Evolutionary conservation across 2,329 filamentous ascomycete genomes (phyloP), one percentile per base, ranked within the genome.

Genomic region (Lecanicillium sp.): DNA sequence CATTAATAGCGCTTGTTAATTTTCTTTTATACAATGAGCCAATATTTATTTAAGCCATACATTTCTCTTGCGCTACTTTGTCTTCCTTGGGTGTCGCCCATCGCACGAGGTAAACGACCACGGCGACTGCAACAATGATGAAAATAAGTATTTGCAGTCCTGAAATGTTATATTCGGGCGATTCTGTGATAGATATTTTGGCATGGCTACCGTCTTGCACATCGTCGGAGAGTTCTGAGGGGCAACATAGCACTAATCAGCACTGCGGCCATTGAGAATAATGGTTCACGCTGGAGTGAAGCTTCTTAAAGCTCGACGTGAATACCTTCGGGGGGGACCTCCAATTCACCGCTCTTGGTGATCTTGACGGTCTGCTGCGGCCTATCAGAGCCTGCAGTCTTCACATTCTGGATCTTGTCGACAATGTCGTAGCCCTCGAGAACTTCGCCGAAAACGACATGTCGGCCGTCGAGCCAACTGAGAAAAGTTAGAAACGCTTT

Each of bases 401-500:
- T 62, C 49, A 72, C 71, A 53, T 81, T 77, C 72, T 92, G 81
- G 54, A 92, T 87, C 71, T 80, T 79, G 57, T 84, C 78, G 49
- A 92, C 75, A 46, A 92, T 61, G 5, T 90, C 84, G 65, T 84
- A 86, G 60, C 87, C 87, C 70, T 92, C 86, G 51, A 92, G 72
- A 49, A 94, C 83, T 67, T 94, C 86, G 59, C 86, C 86, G 60
- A 92, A 92, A 57, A 92, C 86, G 55, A 92, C 87, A 68, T 92
- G 86, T 53, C 73, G 74, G 60, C 84, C 84, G 61, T 92, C 83
- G 56, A 92, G 79, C 84, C 87, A 90, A 45, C 79, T 83, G 43
- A 31, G 43, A 41, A 29, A 22, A 33, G 19, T 36, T 38, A 25
- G 22, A 25, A 25, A 25, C 6, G n/a, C n/a, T n/a, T n/a, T n/a